Percentiles rank a stretch among this genome's conserved stretches.
Evolutionary conservation across 2,329 filamentous ascomycete genomes (phyloP).

Genomic region (Phyllosticta citrichinensis): DNA sequence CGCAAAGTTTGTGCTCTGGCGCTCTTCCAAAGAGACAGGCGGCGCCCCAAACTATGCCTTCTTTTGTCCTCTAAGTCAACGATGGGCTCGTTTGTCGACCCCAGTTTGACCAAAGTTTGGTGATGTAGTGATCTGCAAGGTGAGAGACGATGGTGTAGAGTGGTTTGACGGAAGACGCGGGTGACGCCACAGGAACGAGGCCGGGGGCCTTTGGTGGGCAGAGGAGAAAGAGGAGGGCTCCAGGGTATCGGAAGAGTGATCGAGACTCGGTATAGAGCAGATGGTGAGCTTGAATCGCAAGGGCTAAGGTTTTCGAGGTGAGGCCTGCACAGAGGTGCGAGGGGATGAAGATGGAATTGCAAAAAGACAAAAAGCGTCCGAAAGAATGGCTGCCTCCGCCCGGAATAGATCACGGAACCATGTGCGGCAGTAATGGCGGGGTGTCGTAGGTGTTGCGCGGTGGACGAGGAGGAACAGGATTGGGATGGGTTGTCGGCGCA

Average conservation of each 20-base stretch:
- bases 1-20: background rate
- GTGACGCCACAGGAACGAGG: background rate
- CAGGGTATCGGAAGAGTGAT: background rate
- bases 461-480: background rate
- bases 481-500: background rate
- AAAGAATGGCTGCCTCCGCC: constrained; percentile 8
- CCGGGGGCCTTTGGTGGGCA: background rate
- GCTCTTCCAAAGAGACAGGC: constrained; percentile 2
- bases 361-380: background rate
- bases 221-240: background rate
- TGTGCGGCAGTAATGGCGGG: background rate
- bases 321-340: background rate
- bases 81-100: background rate
- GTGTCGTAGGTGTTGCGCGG: background rate
- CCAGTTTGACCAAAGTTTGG: background rate
- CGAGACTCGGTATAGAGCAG: background rate
- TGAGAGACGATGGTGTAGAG: background rate
- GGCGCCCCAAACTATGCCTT: background rate
- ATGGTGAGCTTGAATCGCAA: background rate
- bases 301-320: background rate
- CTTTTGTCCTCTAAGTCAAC: background rate
- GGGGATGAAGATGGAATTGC: constrained; percentile 5
- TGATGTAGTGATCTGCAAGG: background rate
- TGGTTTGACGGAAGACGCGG: background rate
- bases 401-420: background rate